These are phyloP conservation scores for Phialemonium atrogriseum DNA, from an alignment of 2,329 filamentous ascomycete genomes.

Conservation along the genomic window DNA sequence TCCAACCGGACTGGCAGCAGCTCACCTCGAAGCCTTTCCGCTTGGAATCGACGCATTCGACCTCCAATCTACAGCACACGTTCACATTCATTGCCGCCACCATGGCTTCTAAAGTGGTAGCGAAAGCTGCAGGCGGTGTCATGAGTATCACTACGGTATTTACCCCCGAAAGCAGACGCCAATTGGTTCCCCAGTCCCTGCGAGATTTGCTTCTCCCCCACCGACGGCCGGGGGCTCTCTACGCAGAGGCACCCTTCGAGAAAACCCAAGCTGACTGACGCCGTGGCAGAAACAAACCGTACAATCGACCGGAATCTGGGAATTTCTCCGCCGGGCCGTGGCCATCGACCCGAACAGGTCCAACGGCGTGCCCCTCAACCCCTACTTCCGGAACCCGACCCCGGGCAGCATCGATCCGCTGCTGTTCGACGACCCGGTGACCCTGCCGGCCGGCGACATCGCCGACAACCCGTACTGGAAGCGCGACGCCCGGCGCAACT, in stretches of 20 bases:
- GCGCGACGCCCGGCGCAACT: slow-evolving; percentile 76
- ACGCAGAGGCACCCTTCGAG: no score
- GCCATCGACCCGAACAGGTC: slow-evolving; percentile 83
- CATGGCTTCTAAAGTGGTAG: slow-evolving; percentile 55
- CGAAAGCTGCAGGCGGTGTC: slow-evolving; percentile 45
- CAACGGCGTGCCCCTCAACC: slow-evolving; percentile 86
- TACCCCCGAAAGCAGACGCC: slow-evolving; percentile 10
- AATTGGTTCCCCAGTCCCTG: slow-evolving; percentile 6
- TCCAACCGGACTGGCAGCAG: no score
- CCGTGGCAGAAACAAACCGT: slow-evolving; percentile 91
- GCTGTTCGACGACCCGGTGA: slow-evolving; percentile 74
- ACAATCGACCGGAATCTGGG: slow-evolving; percentile 84
- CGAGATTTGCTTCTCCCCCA: slow-evolving; percentile 5
- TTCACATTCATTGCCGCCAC: slow-evolving; percentile 21
- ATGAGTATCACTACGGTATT: slow-evolving; percentile 53
- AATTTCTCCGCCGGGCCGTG: slow-evolving; percentile 66
- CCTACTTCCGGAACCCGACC: slow-evolving; percentile 80
- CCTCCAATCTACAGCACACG: neutral
- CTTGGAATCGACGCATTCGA: no score
- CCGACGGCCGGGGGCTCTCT: no score
- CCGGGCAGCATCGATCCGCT: slow-evolving; percentile 65
- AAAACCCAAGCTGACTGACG: no score
- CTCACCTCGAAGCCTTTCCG: no score
- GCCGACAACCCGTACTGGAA: slow-evolving; percentile 96
- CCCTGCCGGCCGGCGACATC: slow-evolving; percentile 74